phyloP scores from a whole-genome alignment of 2,329 filamentous ascomycete species.

The Ustulina deusta region DNA sequence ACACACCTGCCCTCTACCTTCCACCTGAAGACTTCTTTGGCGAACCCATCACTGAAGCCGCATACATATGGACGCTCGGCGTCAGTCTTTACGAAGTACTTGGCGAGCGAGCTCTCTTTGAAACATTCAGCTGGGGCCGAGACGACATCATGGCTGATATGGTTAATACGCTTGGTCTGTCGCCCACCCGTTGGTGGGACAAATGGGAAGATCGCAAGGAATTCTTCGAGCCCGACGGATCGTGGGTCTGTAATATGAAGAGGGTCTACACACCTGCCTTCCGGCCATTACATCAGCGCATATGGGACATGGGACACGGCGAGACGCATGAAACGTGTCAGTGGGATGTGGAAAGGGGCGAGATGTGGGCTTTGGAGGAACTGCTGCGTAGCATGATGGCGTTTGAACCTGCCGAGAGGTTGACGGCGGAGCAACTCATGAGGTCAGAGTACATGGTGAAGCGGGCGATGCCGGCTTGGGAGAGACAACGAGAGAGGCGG shows the following conservation, averaged over 20 bases:
- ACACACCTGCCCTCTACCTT: conserved; percentile 41
- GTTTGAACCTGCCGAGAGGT: conserved; percentile 39
- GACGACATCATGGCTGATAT: conserved; percentile 44
- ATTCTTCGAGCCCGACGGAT: conserved; percentile 37
- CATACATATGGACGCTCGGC: conserved; percentile 45
- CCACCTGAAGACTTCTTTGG: conserved; percentile 45
- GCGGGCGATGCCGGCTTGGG: conserved; percentile 26
- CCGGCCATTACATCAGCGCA: conserved; percentile 29
- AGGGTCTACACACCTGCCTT: conserved; percentile 32
- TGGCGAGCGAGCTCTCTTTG: conserved; percentile 42
- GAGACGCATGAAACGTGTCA: conserved; percentile 28
- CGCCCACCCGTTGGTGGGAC: conserved; percentile 43
- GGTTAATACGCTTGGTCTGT: conserved; percentile 40
- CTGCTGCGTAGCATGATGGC: conserved; percentile 38
- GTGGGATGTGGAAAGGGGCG: conserved; percentile 37
- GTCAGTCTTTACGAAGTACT: conserved; percentile 44
- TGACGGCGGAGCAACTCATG: conserved; percentile 33
- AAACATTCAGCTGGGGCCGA: conserved; percentile 39
- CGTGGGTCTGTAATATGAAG: conserved; percentile 23
- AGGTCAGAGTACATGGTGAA: conserved; percentile 24
- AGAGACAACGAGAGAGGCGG: conserved; percentile 27
- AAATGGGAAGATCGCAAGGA: conserved; percentile 40
- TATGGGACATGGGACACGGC: conserved; percentile 31
- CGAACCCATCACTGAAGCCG: conserved; percentile 42
- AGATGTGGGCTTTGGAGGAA: conserved; percentile 37